Conservation (phyloP, 805 yeast genomes). For the Lipomyces yamanashiensis region DNA sequence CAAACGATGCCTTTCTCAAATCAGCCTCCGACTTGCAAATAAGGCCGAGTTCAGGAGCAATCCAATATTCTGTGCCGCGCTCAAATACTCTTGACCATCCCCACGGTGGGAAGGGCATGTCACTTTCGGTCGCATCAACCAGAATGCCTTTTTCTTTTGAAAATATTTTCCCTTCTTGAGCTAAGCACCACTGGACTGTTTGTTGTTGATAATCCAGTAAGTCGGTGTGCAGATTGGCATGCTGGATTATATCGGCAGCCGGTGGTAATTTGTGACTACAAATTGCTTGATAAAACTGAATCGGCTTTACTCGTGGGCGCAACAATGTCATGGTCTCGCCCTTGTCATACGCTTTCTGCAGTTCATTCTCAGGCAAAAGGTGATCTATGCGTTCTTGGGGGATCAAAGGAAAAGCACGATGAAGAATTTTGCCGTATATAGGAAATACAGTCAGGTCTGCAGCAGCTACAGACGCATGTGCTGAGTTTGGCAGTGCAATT, state of each 20-base stretch:
- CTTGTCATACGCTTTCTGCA: slow-evolving; percentile 11
- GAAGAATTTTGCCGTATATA: slow-evolving; percentile 21
- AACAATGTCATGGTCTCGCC: not conserved
- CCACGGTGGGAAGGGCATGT: slow-evolving; percentile 34
- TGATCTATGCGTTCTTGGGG: slow-evolving; percentile 10
- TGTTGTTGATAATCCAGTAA: slow-evolving; percentile 42
- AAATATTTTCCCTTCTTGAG: slow-evolving; percentile 45
- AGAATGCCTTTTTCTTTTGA: slow-evolving; percentile 30
- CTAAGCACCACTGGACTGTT: slow-evolving; percentile 47
- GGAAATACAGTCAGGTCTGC: slow-evolving; percentile 25
- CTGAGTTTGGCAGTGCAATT: slow-evolving; percentile 17
- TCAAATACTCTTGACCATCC: slow-evolving; percentile 30
- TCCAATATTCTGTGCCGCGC: slow-evolving; percentile 23
- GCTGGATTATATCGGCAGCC: slow-evolving; percentile 20
- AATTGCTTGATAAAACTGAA: slow-evolving; percentile 29
- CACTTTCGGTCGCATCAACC: slow-evolving; percentile 35
- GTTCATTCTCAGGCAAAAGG: slow-evolving; percentile 20
- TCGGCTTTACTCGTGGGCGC: slow-evolving; percentile 16
- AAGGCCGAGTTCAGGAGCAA: slow-evolving; percentile 34
- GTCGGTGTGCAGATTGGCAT: slow-evolving; percentile 16
- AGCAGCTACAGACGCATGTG: slow-evolving; percentile 22
- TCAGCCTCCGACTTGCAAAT: slow-evolving; percentile 18
- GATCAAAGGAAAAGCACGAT: slow-evolving; percentile 27
- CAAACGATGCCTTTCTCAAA: slow-evolving; percentile 37
- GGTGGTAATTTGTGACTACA: slow-evolving; percentile 18